Percentiles rank a stretch among this genome's conserved stretches.
Evolutionary conservation across 23 red algal species (phyloP).

Genomic region (Cyanidiococcus yangmingshanensis): DNA sequence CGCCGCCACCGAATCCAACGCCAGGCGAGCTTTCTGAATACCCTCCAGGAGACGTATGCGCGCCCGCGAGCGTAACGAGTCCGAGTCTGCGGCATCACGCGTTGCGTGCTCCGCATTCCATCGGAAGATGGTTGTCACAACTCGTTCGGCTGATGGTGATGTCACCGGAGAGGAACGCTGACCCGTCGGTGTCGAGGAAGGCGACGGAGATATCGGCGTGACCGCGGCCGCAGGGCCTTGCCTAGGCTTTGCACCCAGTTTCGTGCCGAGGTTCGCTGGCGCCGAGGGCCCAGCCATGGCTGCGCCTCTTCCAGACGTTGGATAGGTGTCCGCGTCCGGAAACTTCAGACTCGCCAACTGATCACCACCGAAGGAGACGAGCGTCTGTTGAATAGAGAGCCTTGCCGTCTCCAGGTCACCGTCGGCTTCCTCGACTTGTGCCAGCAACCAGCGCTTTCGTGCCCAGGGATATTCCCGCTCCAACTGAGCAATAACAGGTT

Average conservation of each 20-base stretch:
- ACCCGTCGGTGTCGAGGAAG: no score
- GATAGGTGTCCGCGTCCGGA: no score
- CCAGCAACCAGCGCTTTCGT: background rate
- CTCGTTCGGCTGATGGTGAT: background rate
- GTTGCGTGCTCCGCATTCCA: background rate
- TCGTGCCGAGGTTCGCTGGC: no score
- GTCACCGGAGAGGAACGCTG: no score
- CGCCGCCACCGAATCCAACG: background rate
- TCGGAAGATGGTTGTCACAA: background rate
- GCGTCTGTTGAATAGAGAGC: background rate
- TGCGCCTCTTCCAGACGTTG: no score
- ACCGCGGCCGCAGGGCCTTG: no score
- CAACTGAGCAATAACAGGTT: background rate
- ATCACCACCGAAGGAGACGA: no score
- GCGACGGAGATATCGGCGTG: no score
- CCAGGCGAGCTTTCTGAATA: background rate
- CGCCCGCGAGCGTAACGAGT: background rate
- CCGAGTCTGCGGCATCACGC: background rate
- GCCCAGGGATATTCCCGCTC: conserved; percentile 3
- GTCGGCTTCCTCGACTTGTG: background rate
- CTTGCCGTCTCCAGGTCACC: conserved; percentile 1
- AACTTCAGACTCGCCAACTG: no score
- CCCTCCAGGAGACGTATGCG: conserved; percentile 3
- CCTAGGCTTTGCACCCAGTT: no score
- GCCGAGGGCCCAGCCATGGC: no score